phyloP scores from a whole-genome alignment of 1,284 basidiomycete genomes.

The Peniophora sp. region DNA sequence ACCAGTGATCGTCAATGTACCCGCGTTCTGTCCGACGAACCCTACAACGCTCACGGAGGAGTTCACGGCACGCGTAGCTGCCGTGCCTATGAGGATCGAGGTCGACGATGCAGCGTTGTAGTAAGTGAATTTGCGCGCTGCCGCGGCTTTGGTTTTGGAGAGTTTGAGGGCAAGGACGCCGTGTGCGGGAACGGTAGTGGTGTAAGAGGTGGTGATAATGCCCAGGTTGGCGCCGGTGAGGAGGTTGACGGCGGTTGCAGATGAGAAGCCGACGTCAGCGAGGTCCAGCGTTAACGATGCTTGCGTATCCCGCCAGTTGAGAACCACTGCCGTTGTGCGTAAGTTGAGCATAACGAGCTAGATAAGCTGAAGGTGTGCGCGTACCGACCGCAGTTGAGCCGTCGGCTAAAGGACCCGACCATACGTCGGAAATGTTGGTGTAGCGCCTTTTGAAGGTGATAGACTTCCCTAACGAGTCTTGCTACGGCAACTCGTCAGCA shows the following conservation, averaged over 20 bases:
- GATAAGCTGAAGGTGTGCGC: too few species aligned
- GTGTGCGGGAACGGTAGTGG: constrained; percentile 28
- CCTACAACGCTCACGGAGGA: constrained; percentile 32
- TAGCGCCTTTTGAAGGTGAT: constrained; percentile 40
- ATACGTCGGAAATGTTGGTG: constrained; percentile 41
- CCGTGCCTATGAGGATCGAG: constrained; percentile 31
- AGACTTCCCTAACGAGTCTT: constrained; percentile 40
- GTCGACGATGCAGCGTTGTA: constrained; percentile 26
- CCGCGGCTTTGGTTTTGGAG: constrained; percentile 17
- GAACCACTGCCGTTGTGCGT: too few species aligned
- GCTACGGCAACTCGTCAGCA: constrained; percentile 20
- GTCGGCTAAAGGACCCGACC: constrained; percentile 40
- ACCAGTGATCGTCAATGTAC: constrained; percentile 32
- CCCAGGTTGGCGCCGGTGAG: neutral
- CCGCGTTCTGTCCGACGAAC: constrained; percentile 32
- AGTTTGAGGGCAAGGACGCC: constrained; percentile 34
- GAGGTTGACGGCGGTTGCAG: neutral
- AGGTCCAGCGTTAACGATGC: constrained; percentile 28
- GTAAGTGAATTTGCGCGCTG: constrained; percentile 28
- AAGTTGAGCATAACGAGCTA: too few species aligned
- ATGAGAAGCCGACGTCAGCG: constrained; percentile 3
- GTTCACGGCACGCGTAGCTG: constrained; percentile 29
- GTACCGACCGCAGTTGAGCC: constrained; percentile 38
- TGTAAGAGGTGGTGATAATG: constrained; percentile 3
- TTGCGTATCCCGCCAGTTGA: constrained; percentile 33